Evolutionary conservation across 345 rosid species (phyloP), one percentile per base, ranked within the genome.

Genomic region (Pugionium cornutum): DNA sequence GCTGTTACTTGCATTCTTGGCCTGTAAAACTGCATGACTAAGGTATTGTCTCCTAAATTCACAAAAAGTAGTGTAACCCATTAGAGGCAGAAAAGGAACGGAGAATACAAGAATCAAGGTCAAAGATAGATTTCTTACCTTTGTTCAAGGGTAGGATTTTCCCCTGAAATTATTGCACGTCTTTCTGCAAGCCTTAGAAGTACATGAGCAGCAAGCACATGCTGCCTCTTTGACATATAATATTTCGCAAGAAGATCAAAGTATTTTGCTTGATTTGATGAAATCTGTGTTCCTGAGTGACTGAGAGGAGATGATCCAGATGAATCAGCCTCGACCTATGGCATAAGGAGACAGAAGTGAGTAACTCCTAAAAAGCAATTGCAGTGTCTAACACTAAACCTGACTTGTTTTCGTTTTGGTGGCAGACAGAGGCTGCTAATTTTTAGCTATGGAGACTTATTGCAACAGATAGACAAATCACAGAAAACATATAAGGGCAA

Each of bases 21-120:
- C 97, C 79, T 94, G 99, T 44, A 94, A 77, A 74, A 94, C 95
- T 50, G 99, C 96, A 63, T 86, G 90, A 71, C 97, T 88, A 30
- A 94, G 85, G 77, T 86, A 84, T 51, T 88, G 88, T 55, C 80
- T 84, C 95, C 99, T 94, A 83, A 62, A 36, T 71, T 68, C 58
- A 64, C 64, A 69, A 74, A 33, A 40, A 49, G 70, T 18, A 18
- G 18, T 18, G 41, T 29, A 58, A 66, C 66, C 42, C 46, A 68
- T 72, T 50, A 76, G 76, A 58, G 9, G 66, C 35, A 18, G 56
- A 77, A 72, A 56, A 44, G 26, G 34, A 51, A 53, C 48, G 30
- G 43, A 33, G 51, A 63, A 35, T 49, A 42, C 3, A 67, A 34
- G 66, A 53, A 70, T 46, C 48, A 53, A 42, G 47, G 31, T 43